Base-by-base conservation (phyloP, 805 yeast species). In the Candida jianshihensis region DNA sequence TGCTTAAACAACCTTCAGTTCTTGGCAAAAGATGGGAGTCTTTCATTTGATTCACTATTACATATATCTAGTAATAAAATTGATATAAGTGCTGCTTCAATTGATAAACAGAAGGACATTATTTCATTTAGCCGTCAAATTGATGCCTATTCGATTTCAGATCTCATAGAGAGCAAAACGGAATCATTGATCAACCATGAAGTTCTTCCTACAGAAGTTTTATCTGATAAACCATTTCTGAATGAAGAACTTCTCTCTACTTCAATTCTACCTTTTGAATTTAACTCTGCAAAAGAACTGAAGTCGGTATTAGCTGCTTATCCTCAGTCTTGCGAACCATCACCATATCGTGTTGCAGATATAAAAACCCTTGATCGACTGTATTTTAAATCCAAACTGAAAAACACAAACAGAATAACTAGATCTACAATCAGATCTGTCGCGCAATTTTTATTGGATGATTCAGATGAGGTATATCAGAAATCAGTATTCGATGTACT, bases 1-100 rank as follows among this genome's bases (percentile, higher is more conserved):
- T 63, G 68, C 26, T 44, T 78, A 10, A 56, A 64, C 54, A 56
- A 60, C 4, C 56, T 73, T 25, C 81, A 77, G 46, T 60, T 56
- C 37, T 13, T 63, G 1, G n/a, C n/a, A n/a, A n/a, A n/a, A n/a
- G n/a, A n/a, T n/a, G n/a, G n/a, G n/a, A n/a, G n/a, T n/a, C n/a
- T n/a, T n/a, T n/a, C 18, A 9, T 14, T 19, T 8, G 22, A n/a
- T 29, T 22, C 18, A 13, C 18, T 19, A 5, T 6, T 29, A 4
- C 22, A 29, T 5, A 16, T 19, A n/a, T 29, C 31, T 19, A 8
- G 16, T 19, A 12, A 8, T 13, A 8, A 5, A 10, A n/a, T 6
- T 5, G 31, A 31, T 15, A 13, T 14, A 19, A 15, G 20, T 4
- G 13, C 18, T 16, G 34, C 30, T 16, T 5, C 27, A 13, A 25